Base-by-base conservation (phyloP, 805 yeast species). In the Starmerella sirachaensis region DNA sequence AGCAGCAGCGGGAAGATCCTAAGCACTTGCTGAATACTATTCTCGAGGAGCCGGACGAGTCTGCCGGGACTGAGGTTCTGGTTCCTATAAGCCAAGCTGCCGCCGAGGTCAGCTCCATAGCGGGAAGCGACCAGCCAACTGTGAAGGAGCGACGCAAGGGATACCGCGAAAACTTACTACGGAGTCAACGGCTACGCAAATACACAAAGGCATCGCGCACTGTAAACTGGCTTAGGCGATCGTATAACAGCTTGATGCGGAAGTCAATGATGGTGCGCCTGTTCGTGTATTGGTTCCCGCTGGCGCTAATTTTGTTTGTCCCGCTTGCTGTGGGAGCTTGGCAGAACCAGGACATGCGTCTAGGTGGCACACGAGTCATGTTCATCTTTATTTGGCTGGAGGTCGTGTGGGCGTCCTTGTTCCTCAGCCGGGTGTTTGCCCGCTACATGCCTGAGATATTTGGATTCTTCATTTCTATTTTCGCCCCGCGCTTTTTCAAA, bases 371-470 rank as follows among this genome's bases (percentile, higher is more conserved):
- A 8, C 49, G 58, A 3, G 49, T 61, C 17, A 46, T 55, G 53
- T 61, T 64, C 64, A 41, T 61, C 19, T 61, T 61, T 41, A 57
- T 61, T 29, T 61, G 65, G 65, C 49, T 58, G 6, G 65, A 61
- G 41, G 57, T 60, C 18, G 57, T 51, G 21, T 61, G 65, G 65
- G 63, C 55, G 7, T 42, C 62, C 10, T 47, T 58, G 29, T 59
- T 54, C 49, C 44, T 60, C n/a, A 42, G 56, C 13, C 45, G 57
- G 14, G 38, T 58, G 4, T 38, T 58, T 21, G 57, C 64, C n/a
- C 61, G 53, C 35, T 47, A 58, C 37, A 32, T 58, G 19, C 64
- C 65, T 6, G 42, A 41, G 21, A 30, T 56, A 2, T 41, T 45
- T 12, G 56, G 52, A 9, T 35, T 51, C 20, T 6, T 60, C 10